A percentile compares a stretch with the other conserved stretches of the same genome.
Conservation (phyloP, 345 rosid species). For the Erucastrum elatum region DNA sequence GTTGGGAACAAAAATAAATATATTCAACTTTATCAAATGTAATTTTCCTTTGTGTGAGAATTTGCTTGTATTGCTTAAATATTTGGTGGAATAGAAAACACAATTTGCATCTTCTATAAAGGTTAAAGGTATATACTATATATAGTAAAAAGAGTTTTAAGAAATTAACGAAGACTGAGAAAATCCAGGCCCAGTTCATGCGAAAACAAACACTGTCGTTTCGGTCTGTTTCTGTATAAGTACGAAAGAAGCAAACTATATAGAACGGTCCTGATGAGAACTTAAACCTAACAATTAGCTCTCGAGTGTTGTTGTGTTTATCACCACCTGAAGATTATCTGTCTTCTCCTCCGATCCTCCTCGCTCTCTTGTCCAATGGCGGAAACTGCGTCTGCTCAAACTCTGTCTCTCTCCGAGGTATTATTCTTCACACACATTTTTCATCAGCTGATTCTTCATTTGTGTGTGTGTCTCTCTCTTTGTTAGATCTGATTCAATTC, state of each 20-base stretch:
- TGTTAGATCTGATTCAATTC: conserved; percentile 28
- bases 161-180: not conserved
- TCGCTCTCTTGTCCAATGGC: conserved; percentile 52
- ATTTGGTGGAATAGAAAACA: not conserved
- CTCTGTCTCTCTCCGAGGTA: conserved; percentile 70
- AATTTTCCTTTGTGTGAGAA: not conserved
- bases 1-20: not conserved
- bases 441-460: not conserved
- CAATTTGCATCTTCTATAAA: not conserved
- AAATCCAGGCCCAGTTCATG: not conserved
- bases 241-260: not conserved
- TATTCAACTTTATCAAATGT: not conserved
- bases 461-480: not conserved
- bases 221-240: not conserved
- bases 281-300: conserved; percentile 26
- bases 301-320: not conserved
- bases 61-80: not conserved
- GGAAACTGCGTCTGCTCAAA: conserved; percentile 46
- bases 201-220: conserved; percentile 3
- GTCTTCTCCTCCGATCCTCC: conserved; percentile 30
- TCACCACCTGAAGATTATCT: conserved; percentile 18
- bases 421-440: not conserved
- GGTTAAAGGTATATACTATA: not conserved
- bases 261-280: conserved; percentile 9
- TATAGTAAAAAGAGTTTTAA: not conserved